Evolutionary conservation across 1,284 basidiomycete species (phyloP), one percentile per base, ranked within the genome.

Genomic region (Boletus hoseneyae): DNA sequence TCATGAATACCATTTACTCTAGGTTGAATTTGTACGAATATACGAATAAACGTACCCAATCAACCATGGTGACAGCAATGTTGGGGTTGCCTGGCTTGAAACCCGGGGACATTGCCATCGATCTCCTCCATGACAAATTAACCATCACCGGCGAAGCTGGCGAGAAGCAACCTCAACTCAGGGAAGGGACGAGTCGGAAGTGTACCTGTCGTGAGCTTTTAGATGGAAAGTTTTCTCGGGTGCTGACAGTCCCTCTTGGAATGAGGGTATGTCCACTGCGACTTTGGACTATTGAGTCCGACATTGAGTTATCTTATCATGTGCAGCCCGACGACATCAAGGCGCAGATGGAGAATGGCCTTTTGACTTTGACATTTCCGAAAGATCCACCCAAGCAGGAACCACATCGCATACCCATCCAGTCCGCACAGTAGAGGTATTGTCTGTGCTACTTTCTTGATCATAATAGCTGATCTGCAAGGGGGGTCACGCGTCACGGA

Each of bases 301-400:
- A 39, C 13, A 10, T 33, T 6, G 12, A 33, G 13, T 33, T 33
- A 15, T 15, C 35, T 9, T 36, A 5, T 19, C 16, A 6, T 11
- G 11, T 19, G 6, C 34, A 47, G 45, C 32, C 36, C 0, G 10
- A 11, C 11, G 38, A 35, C 13, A 4, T 47, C 32, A 40, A 25
- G 15, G 45, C 32, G 2, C 2, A 7, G 23, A 35, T 47, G 45
- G 38, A 41, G 13, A 6, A 41, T 11, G 45, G 45, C 5, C 45
- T 47, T 25, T 33, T 47, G 30, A 40, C 21, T 23, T 11, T 47
- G 21, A 47, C 45, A 3, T 47, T 18, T n/a, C 45, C 45, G 9
- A 47, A 47, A 18, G 23, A n/a, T n/a, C n/a, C n/a, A n/a, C n/a
- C n/a, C n/a, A n/a, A n/a, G n/a, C 38, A 18, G 32, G 18, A 27